Percentiles rank a stretch among this genome's conserved stretches.
Conservation (phyloP, 2,329 filamentous ascomycete genomes). For the Verticillium longisporum region DNA sequence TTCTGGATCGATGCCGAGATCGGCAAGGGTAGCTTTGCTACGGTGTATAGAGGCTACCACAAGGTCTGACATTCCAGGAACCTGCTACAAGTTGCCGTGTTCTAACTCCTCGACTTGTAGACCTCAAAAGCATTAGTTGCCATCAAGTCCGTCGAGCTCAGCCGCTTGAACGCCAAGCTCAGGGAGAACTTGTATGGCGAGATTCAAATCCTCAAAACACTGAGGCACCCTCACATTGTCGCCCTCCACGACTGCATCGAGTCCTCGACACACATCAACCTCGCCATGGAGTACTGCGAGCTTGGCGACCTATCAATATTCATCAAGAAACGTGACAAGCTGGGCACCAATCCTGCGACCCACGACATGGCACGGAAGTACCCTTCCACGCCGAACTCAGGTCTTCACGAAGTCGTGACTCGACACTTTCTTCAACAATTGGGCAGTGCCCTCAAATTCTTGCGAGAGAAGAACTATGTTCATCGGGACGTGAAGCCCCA, state of each 20-base stretch:
- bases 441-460: constrained; percentile 81
- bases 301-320: constrained; percentile 91
- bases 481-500: constrained; percentile 98
- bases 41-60: constrained; percentile 83
- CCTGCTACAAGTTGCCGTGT: constrained; percentile 2
- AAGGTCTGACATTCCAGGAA: constrained; percentile 53
- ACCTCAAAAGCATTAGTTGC: constrained; percentile 77
- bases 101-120: constrained; percentile 32
- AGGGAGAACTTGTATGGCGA: constrained; percentile 94
- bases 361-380: constrained; percentile 91
- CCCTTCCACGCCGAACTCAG: constrained; percentile 72
- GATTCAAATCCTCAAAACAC: constrained; percentile 88
- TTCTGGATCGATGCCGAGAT: constrained; percentile 85
- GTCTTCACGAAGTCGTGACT: constrained; percentile 93
- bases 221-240: constrained; percentile 95
- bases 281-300: constrained; percentile 98
- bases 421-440: constrained; percentile 96
- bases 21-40: constrained; percentile 95
- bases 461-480: constrained; percentile 78
- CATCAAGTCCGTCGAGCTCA: constrained; percentile 92
- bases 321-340: constrained; percentile 85
- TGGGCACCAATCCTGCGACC: constrained; percentile 73
- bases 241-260: constrained; percentile 93
- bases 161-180: constrained; percentile 88
- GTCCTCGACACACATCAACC: constrained; percentile 79